Base-by-base conservation (phyloP, 306 rosid species). In the Medicago lupulina region DNA sequence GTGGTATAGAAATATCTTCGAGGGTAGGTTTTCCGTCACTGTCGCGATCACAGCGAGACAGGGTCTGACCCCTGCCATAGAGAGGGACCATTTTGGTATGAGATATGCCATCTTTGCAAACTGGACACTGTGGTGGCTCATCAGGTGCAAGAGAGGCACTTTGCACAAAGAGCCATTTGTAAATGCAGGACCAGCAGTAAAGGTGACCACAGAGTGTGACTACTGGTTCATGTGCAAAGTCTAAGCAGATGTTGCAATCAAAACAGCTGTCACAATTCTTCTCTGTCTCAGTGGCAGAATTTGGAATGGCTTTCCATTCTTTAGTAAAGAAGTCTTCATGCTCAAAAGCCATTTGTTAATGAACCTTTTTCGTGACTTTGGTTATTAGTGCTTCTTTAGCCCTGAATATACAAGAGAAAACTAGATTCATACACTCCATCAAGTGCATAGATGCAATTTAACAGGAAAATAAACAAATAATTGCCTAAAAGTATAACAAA, bases 141-240 rank as follows among this genome's bases (percentile, higher is more conserved):
- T 92, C 96, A 1, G 88, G 70, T 63, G 86, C 89, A 64, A 90
- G 93, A 61, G 98, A 85, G 59, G 90, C 86, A 53, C 97, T 90
- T 76, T 92, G 97, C 80, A 95, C 82, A 50, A 80, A 88, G 36
- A 92, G 97, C 97, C 97, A 92, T 72, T 84, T 83, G 86, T 90
- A 95, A 87, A 95, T 92, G 86, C 99, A 95, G 21, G 96, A 95
- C 98, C 99, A 95, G 82, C 99, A 95, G 78, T 86, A 95, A 10
- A 95, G 90, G 87, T 95, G 99, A 47, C 99, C 99, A 34, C 99
- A 95, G 11, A 89, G 89, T 18, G 99, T 95, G 12, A 95, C 99
- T 11, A 95, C 87, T 2, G 99, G 99, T 70, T 92, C 99, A 3
- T 82, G 64, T 11, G 90, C 98, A 76, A 85, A 88, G 44, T 95